phyloP scores from a whole-genome alignment of 306 rosid genomes.

The Astragalus glycyphyllos region DNA sequence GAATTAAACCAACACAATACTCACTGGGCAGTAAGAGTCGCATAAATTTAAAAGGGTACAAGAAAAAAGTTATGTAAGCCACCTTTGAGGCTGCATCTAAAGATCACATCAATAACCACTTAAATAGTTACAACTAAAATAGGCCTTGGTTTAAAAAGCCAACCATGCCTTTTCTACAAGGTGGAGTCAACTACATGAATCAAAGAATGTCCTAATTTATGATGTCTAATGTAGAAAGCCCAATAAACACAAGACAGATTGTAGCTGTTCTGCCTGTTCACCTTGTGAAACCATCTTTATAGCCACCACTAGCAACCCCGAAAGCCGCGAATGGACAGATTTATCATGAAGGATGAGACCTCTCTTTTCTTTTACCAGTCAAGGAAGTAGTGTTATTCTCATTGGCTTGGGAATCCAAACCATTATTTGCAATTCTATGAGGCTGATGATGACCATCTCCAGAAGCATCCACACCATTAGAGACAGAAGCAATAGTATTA shows the following conservation, averaged over 20 bases:
- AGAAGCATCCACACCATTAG: slow-evolving; percentile 34
- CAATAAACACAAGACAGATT: background rate
- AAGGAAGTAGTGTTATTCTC: slow-evolving; percentile 39
- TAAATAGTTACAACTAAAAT: background rate
- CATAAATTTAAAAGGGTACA: too few relatives aligned
- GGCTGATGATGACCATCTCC: slow-evolving; percentile 41
- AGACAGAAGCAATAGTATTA: slow-evolving; percentile 28
- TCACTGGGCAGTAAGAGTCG: too few relatives aligned
- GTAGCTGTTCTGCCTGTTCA: slow-evolving; percentile 11
- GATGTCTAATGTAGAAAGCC: slow-evolving; percentile 8
- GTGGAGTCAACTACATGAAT: background rate
- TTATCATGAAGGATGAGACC: slow-evolving; percentile 52
- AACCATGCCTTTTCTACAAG: background rate
- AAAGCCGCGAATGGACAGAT: slow-evolving; percentile 13
- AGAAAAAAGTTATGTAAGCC: too few relatives aligned
- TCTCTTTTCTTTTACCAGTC: slow-evolving; percentile 78
- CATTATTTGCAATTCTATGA: slow-evolving; percentile 27
- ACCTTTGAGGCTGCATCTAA: too few relatives aligned
- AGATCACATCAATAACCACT: too few relatives aligned
- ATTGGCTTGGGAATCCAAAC: slow-evolving; percentile 38
- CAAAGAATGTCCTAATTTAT: background rate
- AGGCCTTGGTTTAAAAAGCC: background rate
- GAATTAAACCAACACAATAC: too few relatives aligned
- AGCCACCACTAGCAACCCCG: slow-evolving; percentile 11
- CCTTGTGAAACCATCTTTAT: too few relatives aligned